Conservation (phyloP, 371 early-diverging fungal species). For the Lichtheimia corymbifera region DNA sequence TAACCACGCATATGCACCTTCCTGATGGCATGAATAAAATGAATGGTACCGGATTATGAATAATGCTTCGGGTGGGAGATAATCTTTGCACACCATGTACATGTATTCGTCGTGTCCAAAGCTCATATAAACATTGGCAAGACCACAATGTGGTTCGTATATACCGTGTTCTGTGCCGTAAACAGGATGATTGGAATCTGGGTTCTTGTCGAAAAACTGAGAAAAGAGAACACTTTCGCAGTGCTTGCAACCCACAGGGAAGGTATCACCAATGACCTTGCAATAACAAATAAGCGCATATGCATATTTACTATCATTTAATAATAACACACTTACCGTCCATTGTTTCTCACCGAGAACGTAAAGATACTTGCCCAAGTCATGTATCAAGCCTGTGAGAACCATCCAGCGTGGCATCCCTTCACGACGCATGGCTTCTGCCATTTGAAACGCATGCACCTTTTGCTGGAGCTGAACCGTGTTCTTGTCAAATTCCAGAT, state of each 20-base stretch:
- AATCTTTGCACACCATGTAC: conserved; percentile 51
- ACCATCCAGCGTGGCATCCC: conserved; percentile 57
- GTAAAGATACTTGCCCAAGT: conserved; percentile 58
- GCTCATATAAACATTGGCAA: conserved; percentile 49
- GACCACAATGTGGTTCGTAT: conserved; percentile 55
- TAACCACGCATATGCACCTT: conserved; percentile 48
- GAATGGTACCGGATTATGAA: conserved; percentile 61
- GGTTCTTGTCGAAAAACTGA: conserved; percentile 46
- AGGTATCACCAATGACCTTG: conserved; percentile 24
- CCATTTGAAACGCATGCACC: conserved; percentile 58
- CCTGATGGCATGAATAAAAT: conserved; percentile 56
- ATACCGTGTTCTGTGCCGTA: conserved; percentile 49
- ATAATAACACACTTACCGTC: conserved; percentile 33
- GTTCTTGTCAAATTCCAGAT: conserved; percentile 49
- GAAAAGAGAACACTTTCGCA: conserved; percentile 44
- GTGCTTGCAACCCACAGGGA: conserved; percentile 21
- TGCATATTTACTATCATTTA: background rate
- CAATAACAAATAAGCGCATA: background rate
- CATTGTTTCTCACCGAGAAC: conserved; percentile 57
- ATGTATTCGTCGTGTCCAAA: conserved; percentile 70
- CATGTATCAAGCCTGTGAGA: conserved; percentile 59
- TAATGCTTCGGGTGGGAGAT: conserved; percentile 49
- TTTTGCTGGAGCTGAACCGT: conserved; percentile 42
- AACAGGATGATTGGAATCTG: conserved; percentile 35
- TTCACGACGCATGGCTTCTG: conserved; percentile 58